Base-by-base conservation (phyloP, 2,329 filamentous ascomycete genomes). In the Alternaria brassicae region DNA sequence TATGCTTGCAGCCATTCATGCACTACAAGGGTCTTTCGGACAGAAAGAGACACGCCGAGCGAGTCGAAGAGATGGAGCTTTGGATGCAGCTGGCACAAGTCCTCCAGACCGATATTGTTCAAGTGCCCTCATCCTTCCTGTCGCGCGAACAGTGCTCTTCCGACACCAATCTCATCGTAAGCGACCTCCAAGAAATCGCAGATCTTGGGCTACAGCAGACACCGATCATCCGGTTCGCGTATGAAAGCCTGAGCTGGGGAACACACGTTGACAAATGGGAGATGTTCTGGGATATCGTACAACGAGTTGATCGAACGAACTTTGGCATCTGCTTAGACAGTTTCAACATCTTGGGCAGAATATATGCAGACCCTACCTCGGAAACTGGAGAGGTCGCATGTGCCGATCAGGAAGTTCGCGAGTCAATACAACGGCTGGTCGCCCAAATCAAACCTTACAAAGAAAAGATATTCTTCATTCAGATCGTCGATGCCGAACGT, bases 321-420 rank as follows among this genome's bases (percentile, higher is more conserved):
- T 92, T 93, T 71, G 91, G 91, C 7, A 80, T 92, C 39, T 92
- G 90, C 71, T 81, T 93, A 23, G 91, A 93, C 76, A 91, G 88
- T 0, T 93, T 92, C 79, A 91, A 93, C 75, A 89, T 93, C 59
- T 86, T 89, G 0, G 90, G 86, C 0, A 80, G 87, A 6, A 85
- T 91, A 59, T 93, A 86, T 65, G 91, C 88, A 0, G 90, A 93
- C 68, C 91, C 90, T 0, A 76, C 85, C 0, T 75, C 82, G 0
- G 63, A 78, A 0, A 80, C 80, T 0, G 86, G 89, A 3, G 82
- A 82, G 64, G 85, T 80, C 0, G 63, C 77, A 39, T 0, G 81
- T 86, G 88, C 86, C 7, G 85, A 89, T 2, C 77, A 79, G 5
- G 84, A 82, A 0, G 81, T 90, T 1, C 73, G 76, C 7, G 78